phyloP scores from a whole-genome alignment of 208 protist genomes.

The Vickermania ingenoplastis region DNA sequence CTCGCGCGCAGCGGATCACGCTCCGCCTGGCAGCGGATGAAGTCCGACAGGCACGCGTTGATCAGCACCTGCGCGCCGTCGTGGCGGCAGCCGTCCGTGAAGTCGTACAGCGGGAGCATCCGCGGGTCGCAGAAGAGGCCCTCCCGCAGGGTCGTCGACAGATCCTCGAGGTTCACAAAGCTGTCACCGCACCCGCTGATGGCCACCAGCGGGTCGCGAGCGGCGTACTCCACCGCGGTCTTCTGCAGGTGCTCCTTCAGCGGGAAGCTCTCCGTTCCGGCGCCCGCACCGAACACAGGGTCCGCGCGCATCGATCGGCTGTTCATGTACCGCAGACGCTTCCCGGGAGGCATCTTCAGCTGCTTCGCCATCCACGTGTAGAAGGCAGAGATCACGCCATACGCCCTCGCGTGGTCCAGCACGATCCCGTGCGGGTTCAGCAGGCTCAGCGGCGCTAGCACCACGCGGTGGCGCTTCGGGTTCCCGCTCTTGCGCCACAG shows the following conservation, averaged over 20 bases:
- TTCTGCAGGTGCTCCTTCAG: slow-evolving; percentile 39
- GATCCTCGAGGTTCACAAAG: slow-evolving; percentile 72
- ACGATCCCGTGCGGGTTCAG: slow-evolving; percentile 21
- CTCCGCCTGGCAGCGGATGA: slow-evolving; percentile 75
- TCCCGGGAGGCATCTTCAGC: slow-evolving; percentile 23
- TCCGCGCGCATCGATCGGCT: slow-evolving; percentile 44
- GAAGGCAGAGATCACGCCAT: slow-evolving; percentile 68
- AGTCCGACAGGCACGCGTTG: slow-evolving; percentile 79
- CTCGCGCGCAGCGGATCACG: slow-evolving; percentile 70
- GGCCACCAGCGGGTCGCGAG: slow-evolving; percentile 75
- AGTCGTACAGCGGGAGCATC: slow-evolving; percentile 71
- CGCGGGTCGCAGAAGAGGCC: slow-evolving; percentile 76
- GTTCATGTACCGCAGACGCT: slow-evolving; percentile 76
- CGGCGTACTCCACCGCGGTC: slow-evolving; percentile 49
- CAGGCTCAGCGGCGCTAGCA: slow-evolving; percentile 51
- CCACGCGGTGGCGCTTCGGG: slow-evolving; percentile 65
- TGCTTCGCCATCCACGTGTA: slow-evolving; percentile 47
- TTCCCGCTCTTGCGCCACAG: slow-evolving; percentile 33
- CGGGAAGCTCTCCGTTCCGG: slow-evolving; percentile 15
- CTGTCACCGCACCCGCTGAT: slow-evolving; percentile 78
- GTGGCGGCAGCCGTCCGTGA: slow-evolving; percentile 75
- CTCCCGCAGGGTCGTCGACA: slow-evolving; percentile 68
- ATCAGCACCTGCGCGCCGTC: slow-evolving; percentile 80
- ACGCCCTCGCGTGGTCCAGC: slow-evolving; percentile 50
- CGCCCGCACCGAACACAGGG: slow-evolving; percentile 43